Percentiles rank a stretch among this genome's conserved stretches.
Conservation (phyloP, 495 filamentous ascomycete genomes). For the Penicillium odoratum region DNA sequence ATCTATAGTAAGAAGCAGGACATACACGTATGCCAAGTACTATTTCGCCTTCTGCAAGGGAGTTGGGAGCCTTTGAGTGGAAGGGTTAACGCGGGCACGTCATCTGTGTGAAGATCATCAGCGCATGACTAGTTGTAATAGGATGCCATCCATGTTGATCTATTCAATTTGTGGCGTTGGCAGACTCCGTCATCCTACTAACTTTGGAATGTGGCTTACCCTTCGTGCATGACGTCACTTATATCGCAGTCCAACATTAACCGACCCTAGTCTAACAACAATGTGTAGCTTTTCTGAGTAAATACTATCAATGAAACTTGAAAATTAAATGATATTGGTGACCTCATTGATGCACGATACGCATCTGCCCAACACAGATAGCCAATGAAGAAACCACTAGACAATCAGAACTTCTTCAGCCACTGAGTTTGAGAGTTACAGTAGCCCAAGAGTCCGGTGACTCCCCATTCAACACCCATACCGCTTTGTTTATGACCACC, state of each 20-base stretch:
- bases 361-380: too few relatives aligned
- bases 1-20: not conserved
- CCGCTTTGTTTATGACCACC: conserved; percentile 66
- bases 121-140: not conserved
- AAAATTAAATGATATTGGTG: not conserved
- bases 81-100: conserved; percentile 19
- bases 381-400: not conserved
- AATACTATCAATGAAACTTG: not conserved
- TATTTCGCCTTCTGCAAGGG: conserved; percentile 10
- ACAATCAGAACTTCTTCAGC: conserved; percentile 17
- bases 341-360: not conserved
- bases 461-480: conserved; percentile 63
- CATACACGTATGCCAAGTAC: conserved; percentile 23
- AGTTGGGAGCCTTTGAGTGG: conserved; percentile 10
- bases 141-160: not conserved
- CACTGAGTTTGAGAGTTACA: conserved; percentile 52
- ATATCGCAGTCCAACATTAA: not conserved
- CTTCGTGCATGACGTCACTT: not conserved
- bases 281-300: too few relatives aligned
- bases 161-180: not conserved
- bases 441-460: conserved; percentile 58
- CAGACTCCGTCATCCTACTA: not conserved
- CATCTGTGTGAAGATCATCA: conserved; percentile 25
- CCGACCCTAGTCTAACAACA: not conserved
- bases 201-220: not conserved